These are phyloP conservation scores for Yarrowia sp. DNA, from an alignment of 805 yeast species.

Conservation along the genomic window DNA sequence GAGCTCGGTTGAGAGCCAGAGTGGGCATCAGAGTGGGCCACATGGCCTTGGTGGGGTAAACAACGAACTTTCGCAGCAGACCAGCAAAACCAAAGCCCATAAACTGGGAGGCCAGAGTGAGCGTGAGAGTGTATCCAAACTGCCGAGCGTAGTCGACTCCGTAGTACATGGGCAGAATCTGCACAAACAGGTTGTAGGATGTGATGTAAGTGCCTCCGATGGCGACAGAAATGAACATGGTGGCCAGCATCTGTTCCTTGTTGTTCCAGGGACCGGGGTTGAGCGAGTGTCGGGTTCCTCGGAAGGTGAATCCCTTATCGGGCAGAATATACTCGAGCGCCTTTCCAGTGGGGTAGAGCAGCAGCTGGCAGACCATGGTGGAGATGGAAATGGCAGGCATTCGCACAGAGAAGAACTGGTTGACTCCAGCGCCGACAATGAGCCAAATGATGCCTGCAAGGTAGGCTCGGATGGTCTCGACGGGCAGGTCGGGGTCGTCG, in stretches of 20 bases:
- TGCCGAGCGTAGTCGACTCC: constrained; percentile 38
- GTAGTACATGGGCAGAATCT: constrained; percentile 38
- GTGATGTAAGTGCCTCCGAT: constrained; percentile 35
- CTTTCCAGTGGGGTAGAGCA: constrained; percentile 57
- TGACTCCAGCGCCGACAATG: constrained; percentile 52
- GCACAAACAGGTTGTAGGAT: constrained; percentile 31
- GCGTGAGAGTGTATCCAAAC: constrained; percentile 47
- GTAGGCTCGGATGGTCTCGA: constrained; percentile 52
- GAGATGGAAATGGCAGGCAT: constrained; percentile 49
- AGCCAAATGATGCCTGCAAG: constrained; percentile 43
- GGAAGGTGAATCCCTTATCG: constrained; percentile 44
- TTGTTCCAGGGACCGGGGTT: constrained; percentile 64
- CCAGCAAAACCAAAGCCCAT: constrained; percentile 56
- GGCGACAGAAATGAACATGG: constrained; percentile 42
- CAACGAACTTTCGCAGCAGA: constrained; percentile 50
- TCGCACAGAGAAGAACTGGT: constrained; percentile 57
- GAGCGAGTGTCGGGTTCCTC: constrained; percentile 45
- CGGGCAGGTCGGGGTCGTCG: constrained; percentile 48
- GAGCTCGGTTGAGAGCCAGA: constrained; percentile 51
- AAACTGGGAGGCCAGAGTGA: constrained; percentile 50
- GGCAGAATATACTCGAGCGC: constrained; percentile 45
- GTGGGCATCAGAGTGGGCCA: constrained; percentile 59
- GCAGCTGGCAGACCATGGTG: constrained; percentile 46
- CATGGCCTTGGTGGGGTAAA: constrained; percentile 46
- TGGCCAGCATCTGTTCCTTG: constrained; percentile 64